Conservation (phyloP, 306 rosid genomes). For the Abrus precatorius region DNA sequence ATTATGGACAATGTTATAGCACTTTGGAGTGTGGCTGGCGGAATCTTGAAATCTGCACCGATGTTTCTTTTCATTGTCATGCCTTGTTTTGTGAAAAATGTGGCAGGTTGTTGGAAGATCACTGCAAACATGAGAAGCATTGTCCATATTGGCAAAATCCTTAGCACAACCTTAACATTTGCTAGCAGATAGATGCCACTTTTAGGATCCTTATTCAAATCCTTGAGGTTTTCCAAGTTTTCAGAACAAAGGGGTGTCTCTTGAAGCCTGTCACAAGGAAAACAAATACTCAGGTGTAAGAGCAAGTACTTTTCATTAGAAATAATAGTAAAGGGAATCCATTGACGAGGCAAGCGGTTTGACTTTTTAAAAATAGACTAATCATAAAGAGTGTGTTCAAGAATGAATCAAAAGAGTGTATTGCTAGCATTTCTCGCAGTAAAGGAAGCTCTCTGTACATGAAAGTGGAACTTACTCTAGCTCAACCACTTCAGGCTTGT, state of each 20-base stretch:
- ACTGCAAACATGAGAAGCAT: constrained; percentile 96
- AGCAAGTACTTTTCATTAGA: constrained; percentile 21
- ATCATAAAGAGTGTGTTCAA: too few relatives aligned
- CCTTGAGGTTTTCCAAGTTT: constrained; percentile 55
- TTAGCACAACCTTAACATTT: constrained; percentile 63
- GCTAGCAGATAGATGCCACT: constrained; percentile 41
- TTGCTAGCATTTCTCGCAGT: too few relatives aligned
- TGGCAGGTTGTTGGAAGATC: constrained; percentile 85
- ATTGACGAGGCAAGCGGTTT: too few relatives aligned
- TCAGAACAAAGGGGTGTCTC: constrained; percentile 75
- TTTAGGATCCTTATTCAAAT: constrained; percentile 52
- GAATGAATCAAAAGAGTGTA: too few relatives aligned
- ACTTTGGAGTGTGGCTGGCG: constrained; percentile 96
- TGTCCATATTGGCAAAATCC: constrained; percentile 90
- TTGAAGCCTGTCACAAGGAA: constrained; percentile 70
- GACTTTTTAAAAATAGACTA: too few relatives aligned
- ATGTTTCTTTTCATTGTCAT: constrained; percentile 92
- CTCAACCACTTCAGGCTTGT: constrained; percentile 61
- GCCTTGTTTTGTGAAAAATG: constrained; percentile 97
- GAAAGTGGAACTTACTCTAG: constrained; percentile 76
- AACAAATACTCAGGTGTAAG: neutral
- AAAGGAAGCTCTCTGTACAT: neutral
- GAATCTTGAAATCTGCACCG: constrained; percentile 74
- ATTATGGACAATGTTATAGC: constrained; percentile 81
- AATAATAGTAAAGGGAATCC: neutral